phyloP scores from a whole-genome alignment of 1,139 yeast genomes.

The Taphrina deformans region DNA sequence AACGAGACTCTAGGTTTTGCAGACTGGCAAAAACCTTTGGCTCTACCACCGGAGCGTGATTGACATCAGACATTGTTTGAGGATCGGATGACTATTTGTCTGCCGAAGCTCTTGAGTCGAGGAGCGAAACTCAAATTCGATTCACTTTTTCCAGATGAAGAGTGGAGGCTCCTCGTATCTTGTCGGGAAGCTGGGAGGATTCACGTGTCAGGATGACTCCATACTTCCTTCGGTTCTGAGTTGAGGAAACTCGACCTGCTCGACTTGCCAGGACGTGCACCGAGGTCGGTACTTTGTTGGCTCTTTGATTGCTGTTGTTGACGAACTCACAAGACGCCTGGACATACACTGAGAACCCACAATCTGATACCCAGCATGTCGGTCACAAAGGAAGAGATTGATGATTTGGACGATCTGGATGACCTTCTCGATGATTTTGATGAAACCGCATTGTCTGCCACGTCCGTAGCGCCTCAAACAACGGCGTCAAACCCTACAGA shows the following conservation, averaged over 20 bases:
- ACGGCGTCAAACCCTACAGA: not conserved
- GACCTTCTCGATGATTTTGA: slow-evolving; percentile 34
- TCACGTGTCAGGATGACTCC: not conserved
- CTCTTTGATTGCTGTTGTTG: no score
- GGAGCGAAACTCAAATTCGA: no score
- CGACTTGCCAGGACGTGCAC: no score
- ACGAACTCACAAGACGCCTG: no score
- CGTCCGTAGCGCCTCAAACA: not conserved
- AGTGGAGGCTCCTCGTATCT: not conserved
- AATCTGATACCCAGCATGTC: slow-evolving; percentile 21
- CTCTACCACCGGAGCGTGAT: not conserved
- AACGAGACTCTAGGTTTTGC: slow-evolving; percentile 6
- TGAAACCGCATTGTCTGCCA: slow-evolving; percentile 11
- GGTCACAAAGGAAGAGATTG: slow-evolving; percentile 25
- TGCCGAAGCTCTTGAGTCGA: no score
- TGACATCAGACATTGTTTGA: not conserved
- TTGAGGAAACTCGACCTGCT: no score
- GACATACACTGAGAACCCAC: no score
- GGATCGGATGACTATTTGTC: no score
- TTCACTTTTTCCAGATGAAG: not conserved
- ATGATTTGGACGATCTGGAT: slow-evolving; percentile 39
- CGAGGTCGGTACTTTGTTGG: no score
- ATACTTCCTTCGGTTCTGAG: no score
- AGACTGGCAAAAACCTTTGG: slow-evolving; percentile 11
- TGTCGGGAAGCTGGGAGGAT: not conserved